Evolutionary conservation across 2,329 filamentous ascomycete genomes (phyloP).

Genomic region (Aspergillus niger): DNA sequence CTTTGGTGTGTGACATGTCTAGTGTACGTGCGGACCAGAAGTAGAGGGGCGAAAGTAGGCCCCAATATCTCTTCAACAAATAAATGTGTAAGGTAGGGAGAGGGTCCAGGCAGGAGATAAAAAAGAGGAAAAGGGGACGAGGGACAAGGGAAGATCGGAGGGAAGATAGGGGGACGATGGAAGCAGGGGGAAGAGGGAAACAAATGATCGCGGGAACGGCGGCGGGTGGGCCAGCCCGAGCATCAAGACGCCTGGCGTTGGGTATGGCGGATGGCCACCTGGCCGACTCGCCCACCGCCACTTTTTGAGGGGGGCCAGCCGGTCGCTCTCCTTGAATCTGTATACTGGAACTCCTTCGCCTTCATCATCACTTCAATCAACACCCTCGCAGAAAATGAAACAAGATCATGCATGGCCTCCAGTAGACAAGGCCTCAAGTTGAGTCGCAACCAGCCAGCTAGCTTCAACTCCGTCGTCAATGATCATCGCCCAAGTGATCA

Average conservation of each 20-base stretch:
- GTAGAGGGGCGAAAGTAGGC: constrained; percentile 36
- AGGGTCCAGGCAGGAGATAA: background rate
- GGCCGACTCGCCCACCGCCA: constrained; percentile 19
- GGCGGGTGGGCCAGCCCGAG: constrained; percentile 9
- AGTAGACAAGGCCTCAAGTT: constrained; percentile 32
- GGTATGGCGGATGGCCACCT: constrained; percentile 13
- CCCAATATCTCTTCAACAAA: constrained; percentile 17
- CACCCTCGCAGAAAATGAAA: background rate
- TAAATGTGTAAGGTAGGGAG: constrained; percentile 9
- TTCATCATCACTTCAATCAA: background rate
- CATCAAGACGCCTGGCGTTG: constrained; percentile 14
- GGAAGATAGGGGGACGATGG: background rate
- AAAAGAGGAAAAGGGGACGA: background rate
- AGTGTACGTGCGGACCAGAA: constrained; percentile 23
- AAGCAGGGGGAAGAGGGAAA: constrained; percentile 3
- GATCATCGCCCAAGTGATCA: constrained; percentile 8
- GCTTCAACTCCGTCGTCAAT: constrained; percentile 32
- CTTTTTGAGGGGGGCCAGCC: constrained; percentile 5
- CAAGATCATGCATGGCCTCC: constrained; percentile 9
- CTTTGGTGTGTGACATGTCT: constrained; percentile 26
- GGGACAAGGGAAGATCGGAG: background rate
- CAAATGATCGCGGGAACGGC: background rate
- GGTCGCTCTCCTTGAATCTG: background rate
- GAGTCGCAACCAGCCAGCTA: constrained; percentile 38
- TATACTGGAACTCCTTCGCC: background rate